These are phyloP conservation scores for Fragosphaeria purpurea DNA, from an alignment of 2,329 filamentous ascomycete genomes.

Conservation along the genomic window DNA sequence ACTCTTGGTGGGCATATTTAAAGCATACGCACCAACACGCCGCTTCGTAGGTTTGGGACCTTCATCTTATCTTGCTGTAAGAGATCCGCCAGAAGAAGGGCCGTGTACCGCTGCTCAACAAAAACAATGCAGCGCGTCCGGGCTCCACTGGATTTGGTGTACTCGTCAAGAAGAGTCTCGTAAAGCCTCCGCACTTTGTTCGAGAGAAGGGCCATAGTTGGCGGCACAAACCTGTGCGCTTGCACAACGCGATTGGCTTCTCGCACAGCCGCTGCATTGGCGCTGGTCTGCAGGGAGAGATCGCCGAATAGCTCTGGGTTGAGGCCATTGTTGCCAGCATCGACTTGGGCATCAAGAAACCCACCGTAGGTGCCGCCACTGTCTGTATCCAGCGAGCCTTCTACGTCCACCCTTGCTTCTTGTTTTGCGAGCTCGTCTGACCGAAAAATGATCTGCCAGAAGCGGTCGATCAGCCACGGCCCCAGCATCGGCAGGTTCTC, in stretches of 20 bases:
- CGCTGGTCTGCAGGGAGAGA: constrained; percentile 1
- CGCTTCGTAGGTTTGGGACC: constrained; percentile 48
- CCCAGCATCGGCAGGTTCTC: constrained; percentile 59
- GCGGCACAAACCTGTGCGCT: constrained; percentile 34
- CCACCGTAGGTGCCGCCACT: constrained; percentile 34
- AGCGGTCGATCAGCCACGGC: constrained; percentile 72
- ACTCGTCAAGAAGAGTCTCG: constrained; percentile 51
- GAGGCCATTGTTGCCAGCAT: no score
- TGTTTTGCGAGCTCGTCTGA: constrained; percentile 53
- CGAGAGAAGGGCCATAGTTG: constrained; percentile 43
- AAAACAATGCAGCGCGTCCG: constrained; percentile 71
- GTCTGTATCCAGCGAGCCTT: constrained; percentile 9
- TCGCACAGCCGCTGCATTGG: constrained; percentile 40
- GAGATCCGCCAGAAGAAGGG: constrained; percentile 59
- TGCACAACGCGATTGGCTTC: constrained; percentile 48
- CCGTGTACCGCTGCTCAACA: constrained; percentile 68
- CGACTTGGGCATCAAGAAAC: no score
- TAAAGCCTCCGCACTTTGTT: constrained; percentile 59
- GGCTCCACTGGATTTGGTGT: constrained; percentile 43
- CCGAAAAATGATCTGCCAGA: constrained; percentile 63
- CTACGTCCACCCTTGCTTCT: constrained; percentile 39
- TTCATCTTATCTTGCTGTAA: constrained; percentile 47
- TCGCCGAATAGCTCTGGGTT: background rate
- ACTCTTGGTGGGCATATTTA: background rate
- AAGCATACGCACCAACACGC: constrained; percentile 45